Evolutionary conservation across 2,329 filamentous ascomycete species (phyloP).

Genomic region (Macrophomina phaseolina): DNA sequence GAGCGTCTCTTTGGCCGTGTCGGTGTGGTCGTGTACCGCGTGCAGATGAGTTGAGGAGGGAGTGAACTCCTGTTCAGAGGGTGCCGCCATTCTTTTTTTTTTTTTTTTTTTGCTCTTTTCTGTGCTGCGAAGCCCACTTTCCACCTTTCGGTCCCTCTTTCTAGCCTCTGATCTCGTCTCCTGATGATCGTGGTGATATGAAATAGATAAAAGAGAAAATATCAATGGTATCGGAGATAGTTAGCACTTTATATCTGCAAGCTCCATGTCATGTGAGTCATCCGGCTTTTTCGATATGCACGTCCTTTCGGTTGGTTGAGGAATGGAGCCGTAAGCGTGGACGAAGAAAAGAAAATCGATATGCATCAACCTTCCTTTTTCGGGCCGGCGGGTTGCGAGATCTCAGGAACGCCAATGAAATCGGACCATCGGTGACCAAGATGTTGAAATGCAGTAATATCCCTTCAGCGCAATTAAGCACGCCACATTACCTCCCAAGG

Average conservation of each 20-base stretch:
- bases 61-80: background rate
- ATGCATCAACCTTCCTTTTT: slow-evolving; percentile 12
- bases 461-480: background rate
- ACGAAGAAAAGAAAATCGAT: background rate
- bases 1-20: slow-evolving; percentile 54
- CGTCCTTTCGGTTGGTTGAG: background rate
- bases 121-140: background rate
- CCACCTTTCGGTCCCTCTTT: too few species aligned
- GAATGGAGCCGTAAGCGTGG: slow-evolving; percentile 1
- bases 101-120: background rate
- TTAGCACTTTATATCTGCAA: background rate
- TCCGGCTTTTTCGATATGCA: background rate
- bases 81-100: background rate
- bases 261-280: slow-evolving; percentile 9
- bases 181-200: too few species aligned
- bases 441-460: background rate
- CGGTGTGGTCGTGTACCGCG: slow-evolving; percentile 7
- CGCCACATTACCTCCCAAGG: background rate
- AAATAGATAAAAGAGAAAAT: background rate
- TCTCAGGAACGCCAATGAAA: background rate
- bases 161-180: too few species aligned
- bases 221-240: background rate
- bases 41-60: background rate
- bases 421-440: background rate
- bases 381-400: background rate